A percentile compares a stretch with the other conserved stretches of the same genome.
phyloP scores from a whole-genome alignment of 2,329 filamentous ascomycete genomes.

The Arthrobotrys pseudoclavata region DNA sequence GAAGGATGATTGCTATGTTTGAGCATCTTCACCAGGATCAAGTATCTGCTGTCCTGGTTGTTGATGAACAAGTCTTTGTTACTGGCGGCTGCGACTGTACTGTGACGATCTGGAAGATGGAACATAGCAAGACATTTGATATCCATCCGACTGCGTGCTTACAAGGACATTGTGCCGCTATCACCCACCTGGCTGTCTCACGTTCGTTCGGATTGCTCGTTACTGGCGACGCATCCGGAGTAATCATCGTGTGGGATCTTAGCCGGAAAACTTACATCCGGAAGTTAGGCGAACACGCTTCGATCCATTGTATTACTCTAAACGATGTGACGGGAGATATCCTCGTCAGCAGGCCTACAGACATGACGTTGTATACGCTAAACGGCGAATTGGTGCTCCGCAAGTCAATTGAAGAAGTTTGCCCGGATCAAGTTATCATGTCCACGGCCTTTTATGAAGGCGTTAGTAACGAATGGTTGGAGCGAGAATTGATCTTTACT shows the following conservation, averaged over 20 bases:
- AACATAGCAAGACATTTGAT: slow-evolving; percentile 79
- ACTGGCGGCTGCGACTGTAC: slow-evolving; percentile 94
- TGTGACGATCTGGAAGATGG: slow-evolving; percentile 83
- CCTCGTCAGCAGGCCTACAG: slow-evolving; percentile 81
- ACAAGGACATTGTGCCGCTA: slow-evolving; percentile 88
- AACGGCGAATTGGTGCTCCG: slow-evolving; percentile 87
- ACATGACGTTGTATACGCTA: slow-evolving; percentile 83
- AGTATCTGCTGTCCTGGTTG: slow-evolving; percentile 84
- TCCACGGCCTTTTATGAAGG: slow-evolving; percentile 95
- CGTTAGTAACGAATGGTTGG: slow-evolving; percentile 88
- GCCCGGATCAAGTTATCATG: slow-evolving; percentile 68
- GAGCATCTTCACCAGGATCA: slow-evolving; percentile 95
- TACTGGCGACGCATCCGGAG: slow-evolving; percentile 84
- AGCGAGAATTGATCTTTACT: slow-evolving; percentile 87
- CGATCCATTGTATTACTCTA: slow-evolving; percentile 81
- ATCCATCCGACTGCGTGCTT: slow-evolving; percentile 82
- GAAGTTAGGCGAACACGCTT: slow-evolving; percentile 71
- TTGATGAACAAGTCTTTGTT: slow-evolving; percentile 83
- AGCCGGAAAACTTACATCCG: slow-evolving; percentile 90
- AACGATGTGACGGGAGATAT: slow-evolving; percentile 94
- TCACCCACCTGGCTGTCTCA: slow-evolving; percentile 85
- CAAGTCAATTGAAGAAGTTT: slow-evolving; percentile 84
- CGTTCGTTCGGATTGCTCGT: slow-evolving; percentile 90
- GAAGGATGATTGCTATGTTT: slow-evolving; percentile 86
- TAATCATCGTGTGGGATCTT: slow-evolving; percentile 91